Evolutionary conservation across 116 monocot species (phyloP).

Genomic region (Posidonia oceanica): DNA sequence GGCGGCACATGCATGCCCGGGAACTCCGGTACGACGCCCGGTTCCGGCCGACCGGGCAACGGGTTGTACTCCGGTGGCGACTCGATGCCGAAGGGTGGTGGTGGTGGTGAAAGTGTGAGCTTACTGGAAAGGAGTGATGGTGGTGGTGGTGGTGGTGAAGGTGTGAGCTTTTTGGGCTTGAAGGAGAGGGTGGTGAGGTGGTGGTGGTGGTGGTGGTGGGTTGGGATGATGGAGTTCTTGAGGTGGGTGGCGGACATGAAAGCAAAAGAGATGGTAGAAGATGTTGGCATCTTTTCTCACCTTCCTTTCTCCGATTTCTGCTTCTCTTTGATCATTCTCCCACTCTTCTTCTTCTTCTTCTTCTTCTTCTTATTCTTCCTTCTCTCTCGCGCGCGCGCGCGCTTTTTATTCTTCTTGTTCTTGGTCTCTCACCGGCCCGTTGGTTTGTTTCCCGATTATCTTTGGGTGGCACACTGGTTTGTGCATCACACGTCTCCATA

Average conservation of each 20-base stretch:
- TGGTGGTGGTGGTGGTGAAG: neutral
- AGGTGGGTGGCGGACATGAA: neutral
- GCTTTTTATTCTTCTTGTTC: too few relatives aligned
- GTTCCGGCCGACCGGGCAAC: neutral
- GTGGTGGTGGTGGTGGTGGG: neutral
- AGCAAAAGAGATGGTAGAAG: neutral
- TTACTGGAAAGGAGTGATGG: too few relatives aligned
- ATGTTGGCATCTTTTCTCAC: neutral
- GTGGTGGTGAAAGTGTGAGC: neutral
- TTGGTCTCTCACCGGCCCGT: too few relatives aligned
- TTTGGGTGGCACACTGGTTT: neutral
- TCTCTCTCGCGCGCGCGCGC: too few relatives aligned
- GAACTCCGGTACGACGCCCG: neutral
- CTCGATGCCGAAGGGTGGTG: neutral
- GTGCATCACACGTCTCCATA: neutral
- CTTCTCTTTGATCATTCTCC: neutral
- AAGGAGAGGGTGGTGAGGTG: too few relatives aligned
- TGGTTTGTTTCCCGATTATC: too few relatives aligned
- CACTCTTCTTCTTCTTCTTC: neutral
- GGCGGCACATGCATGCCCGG: neutral
- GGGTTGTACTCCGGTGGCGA: conserved; percentile 3
- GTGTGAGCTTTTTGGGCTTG: neutral
- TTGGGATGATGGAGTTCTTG: neutral
- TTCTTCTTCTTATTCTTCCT: neutral
- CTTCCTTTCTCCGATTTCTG: neutral